Conservation (phyloP, 768 basidiomycete species). For the Amanita jacksonii region DNA sequence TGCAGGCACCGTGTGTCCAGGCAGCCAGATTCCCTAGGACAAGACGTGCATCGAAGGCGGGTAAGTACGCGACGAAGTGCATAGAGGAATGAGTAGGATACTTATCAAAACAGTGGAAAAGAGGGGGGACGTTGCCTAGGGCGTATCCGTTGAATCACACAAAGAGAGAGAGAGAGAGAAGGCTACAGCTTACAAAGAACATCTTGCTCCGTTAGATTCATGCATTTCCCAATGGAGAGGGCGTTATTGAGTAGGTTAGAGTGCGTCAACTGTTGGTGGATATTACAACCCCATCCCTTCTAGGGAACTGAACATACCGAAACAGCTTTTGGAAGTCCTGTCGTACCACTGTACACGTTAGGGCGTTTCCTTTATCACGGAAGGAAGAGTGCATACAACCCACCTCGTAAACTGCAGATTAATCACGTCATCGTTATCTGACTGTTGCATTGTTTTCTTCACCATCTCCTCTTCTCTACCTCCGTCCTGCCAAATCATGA, state of each 20-base stretch:
- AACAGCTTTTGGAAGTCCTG: conserved; percentile 75
- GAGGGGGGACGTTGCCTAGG: conserved; percentile 70
- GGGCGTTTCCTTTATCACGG: not conserved
- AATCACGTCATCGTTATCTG: conserved; percentile 60
- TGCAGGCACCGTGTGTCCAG: conserved; percentile 63
- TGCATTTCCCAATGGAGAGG: conserved; percentile 58
- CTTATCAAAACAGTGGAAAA: conserved; percentile 90
- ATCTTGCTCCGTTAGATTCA: conserved; percentile 58
- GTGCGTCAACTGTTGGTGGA: conserved; percentile 53
- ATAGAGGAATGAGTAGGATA: conserved; percentile 20
- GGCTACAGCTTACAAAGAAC: conserved; percentile 49
- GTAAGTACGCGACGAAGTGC: too few species aligned
- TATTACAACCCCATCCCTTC: too few species aligned
- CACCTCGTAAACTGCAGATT: conserved; percentile 85
- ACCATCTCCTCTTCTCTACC: conserved; percentile 32
- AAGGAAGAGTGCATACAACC: conserved; percentile 3
- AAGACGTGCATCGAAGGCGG: too few species aligned
- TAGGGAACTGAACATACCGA: conserved; percentile 39
- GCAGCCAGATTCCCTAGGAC: conserved; percentile 75
- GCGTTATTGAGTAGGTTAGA: conserved; percentile 73
- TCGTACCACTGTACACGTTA: conserved; percentile 51
- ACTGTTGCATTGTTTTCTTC: conserved; percentile 27
- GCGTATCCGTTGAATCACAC: conserved; percentile 1
- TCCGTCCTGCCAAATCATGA: conserved; percentile 59
- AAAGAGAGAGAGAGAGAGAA: not conserved